A percentile compares a stretch with the other conserved stretches of the same genome.
These are phyloP conservation scores for Kwoniella europaea DNA, from an alignment of 768 basidiomycete genomes.

Conservation along the genomic window DNA sequence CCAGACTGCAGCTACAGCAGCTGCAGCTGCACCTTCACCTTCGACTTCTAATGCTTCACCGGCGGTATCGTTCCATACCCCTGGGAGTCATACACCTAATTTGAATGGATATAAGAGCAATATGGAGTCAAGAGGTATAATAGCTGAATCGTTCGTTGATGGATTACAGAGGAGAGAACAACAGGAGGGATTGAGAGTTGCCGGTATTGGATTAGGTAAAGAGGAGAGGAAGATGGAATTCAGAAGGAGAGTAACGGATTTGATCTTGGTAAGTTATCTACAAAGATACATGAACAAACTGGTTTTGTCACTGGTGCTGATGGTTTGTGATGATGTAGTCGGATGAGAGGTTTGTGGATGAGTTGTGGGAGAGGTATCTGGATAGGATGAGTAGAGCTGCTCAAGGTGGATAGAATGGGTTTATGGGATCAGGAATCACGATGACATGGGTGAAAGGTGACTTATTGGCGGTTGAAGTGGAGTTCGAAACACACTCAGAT, in stretches of 20 bases:
- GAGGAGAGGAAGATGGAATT: slow-evolving; percentile 28
- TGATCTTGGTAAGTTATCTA: slow-evolving; percentile 34
- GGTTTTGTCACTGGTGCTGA: neutral
- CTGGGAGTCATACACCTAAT: neutral
- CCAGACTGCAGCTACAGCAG: slow-evolving; percentile 9
- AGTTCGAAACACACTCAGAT: too few species aligned
- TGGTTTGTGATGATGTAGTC: slow-evolving; percentile 20
- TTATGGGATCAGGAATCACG: neutral
- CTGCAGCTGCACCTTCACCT: neutral
- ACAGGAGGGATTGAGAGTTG: slow-evolving; percentile 6
- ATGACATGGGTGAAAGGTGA: too few species aligned
- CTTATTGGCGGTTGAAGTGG: too few species aligned
- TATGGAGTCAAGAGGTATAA: neutral
- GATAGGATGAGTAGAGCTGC: slow-evolving; percentile 24
- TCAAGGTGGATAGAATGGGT: slow-evolving; percentile 5
- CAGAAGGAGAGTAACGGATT: slow-evolving; percentile 24
- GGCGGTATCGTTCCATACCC: slow-evolving; percentile 10
- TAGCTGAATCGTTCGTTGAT: slow-evolving; percentile 22
- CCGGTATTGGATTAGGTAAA: slow-evolving; percentile 5
- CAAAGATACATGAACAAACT: neutral
- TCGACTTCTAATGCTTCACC: neutral
- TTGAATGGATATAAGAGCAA: slow-evolving; percentile 10
- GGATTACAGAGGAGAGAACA: slow-evolving; percentile 13
- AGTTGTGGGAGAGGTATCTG: slow-evolving; percentile 40
- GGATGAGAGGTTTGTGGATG: slow-evolving; percentile 42